phyloP scores from a whole-genome alignment of 352 stramenopile species.

The Pythium guiyangense region DNA sequence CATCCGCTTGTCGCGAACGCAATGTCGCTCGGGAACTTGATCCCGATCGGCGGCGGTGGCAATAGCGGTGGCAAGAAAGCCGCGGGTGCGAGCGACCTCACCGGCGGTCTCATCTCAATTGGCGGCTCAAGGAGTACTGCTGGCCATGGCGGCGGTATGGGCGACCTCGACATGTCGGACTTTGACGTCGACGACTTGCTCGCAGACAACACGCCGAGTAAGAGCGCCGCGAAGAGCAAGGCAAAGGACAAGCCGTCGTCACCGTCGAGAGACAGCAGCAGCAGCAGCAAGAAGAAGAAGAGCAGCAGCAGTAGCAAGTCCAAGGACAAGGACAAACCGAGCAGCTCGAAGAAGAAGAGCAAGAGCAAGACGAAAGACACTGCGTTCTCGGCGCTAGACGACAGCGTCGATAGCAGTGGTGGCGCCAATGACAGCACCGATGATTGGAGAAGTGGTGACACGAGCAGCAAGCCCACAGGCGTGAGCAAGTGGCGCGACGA shows the following conservation, averaged over 20 bases:
- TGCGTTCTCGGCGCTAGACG: slow-evolving; percentile 10
- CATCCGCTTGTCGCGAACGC: background rate
- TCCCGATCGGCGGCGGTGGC: slow-evolving; percentile 40
- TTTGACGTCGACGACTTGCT: slow-evolving; percentile 46
- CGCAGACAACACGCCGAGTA: slow-evolving; percentile 21
- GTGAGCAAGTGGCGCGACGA: slow-evolving; percentile 18
- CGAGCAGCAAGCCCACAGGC: slow-evolving; percentile 20
- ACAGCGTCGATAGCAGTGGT: slow-evolving; percentile 23
- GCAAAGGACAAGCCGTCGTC: slow-evolving; percentile 11
- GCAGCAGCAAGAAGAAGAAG: slow-evolving; percentile 24
- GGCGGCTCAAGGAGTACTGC: slow-evolving; percentile 2
- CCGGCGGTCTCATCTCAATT: slow-evolving; percentile 59
- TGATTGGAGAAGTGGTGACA: slow-evolving; percentile 8
- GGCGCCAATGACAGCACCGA: slow-evolving; percentile 14
- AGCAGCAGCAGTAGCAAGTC: slow-evolving; percentile 18
- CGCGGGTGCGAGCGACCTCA: slow-evolving; percentile 31
- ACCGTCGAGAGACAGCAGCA: slow-evolving; percentile 26
- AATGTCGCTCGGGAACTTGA: slow-evolving; percentile 48
- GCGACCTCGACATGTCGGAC: slow-evolving; percentile 18
- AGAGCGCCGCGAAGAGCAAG: slow-evolving; percentile 9
- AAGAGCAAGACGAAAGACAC: slow-evolving; percentile 40
- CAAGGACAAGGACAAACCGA: slow-evolving; percentile 22
- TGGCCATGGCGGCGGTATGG: too few species aligned
- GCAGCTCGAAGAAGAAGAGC: slow-evolving; percentile 15
- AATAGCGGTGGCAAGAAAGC: slow-evolving; percentile 16